phyloP scores from a whole-genome alignment of 352 stramenopile genomes.

The Phytophthora cajani region DNA sequence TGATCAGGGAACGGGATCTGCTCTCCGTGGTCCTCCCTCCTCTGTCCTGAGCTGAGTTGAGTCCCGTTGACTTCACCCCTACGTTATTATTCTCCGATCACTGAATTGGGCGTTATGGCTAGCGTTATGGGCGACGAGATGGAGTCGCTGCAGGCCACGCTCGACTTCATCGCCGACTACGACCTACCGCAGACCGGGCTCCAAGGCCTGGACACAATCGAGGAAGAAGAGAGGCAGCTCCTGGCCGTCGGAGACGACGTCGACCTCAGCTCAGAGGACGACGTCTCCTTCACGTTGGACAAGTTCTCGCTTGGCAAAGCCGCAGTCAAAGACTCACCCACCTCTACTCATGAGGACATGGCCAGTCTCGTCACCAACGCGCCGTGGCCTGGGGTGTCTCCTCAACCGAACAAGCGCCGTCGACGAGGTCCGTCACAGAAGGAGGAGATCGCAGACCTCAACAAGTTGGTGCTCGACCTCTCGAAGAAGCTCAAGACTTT shows the following conservation, averaged over 20 bases:
- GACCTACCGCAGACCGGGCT: background rate
- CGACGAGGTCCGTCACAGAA: slow-evolving; percentile 13
- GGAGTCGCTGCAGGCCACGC: slow-evolving; percentile 12
- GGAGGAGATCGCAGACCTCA: slow-evolving; percentile 22
- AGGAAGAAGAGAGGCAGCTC: slow-evolving; percentile 7
- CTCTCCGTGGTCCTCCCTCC: background rate
- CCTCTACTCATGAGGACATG: background rate
- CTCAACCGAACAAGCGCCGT: slow-evolving; percentile 9
- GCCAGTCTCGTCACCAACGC: background rate
- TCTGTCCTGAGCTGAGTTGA: slow-evolving; percentile 8
- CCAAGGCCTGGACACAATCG: background rate
- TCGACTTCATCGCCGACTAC: slow-evolving; percentile 25
- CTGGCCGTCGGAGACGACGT: background rate
- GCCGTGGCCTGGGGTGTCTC: slow-evolving; percentile 4
- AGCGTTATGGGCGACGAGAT: slow-evolving; percentile 5
- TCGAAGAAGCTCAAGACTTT: slow-evolving; percentile 7
- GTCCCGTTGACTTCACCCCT: background rate
- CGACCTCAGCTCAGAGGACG: slow-evolving; percentile 11
- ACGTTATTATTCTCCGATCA: slow-evolving; percentile 5
- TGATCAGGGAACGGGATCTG: slow-evolving; percentile 28
- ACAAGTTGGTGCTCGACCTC: background rate
- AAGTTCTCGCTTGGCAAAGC: background rate
- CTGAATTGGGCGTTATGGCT: background rate
- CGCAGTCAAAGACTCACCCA: background rate
- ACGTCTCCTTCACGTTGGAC: slow-evolving; percentile 2